phyloP scores from a whole-genome alignment of 2,329 filamentous ascomycete genomes.

The Trichoderma sp. region DNA sequence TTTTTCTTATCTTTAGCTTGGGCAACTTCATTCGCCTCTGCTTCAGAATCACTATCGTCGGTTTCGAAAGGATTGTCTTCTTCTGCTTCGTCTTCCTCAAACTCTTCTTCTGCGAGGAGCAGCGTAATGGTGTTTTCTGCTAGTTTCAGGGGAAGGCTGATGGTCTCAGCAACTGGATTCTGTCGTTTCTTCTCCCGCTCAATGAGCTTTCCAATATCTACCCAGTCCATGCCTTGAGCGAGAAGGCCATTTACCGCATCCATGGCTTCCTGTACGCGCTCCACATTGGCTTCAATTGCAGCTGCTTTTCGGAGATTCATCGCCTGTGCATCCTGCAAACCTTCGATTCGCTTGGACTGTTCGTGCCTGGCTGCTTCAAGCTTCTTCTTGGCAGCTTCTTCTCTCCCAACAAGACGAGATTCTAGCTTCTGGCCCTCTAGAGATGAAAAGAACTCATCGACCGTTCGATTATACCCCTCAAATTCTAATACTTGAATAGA shows the following conservation, averaged over 20 bases:
- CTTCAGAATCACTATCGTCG: conserved; percentile 59
- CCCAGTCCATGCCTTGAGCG: conserved; percentile 95
- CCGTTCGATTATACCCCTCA: conserved; percentile 85
- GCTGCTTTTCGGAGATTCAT: conserved; percentile 85
- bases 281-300: conserved; percentile 86
- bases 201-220: conserved; percentile 83
- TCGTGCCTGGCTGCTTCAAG: conserved; percentile 82
- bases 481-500: conserved; percentile 71
- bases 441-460: conserved; percentile 97
- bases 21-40: conserved; percentile 37
- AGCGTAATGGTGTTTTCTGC: conserved; percentile 88
- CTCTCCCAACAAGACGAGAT: conserved; percentile 77
- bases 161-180: conserved; percentile 84
- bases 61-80: conserved; percentile 59
- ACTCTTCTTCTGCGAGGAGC: conserved; percentile 69
- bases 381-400: conserved; percentile 78
- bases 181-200: conserved; percentile 79
- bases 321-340: conserved; percentile 76
- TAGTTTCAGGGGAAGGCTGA: conserved; percentile 84
- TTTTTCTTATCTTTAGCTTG: conserved; percentile 42
- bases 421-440: conserved; percentile 92
- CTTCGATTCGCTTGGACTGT: conserved; percentile 81
- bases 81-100: conserved; percentile 61
- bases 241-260: conserved; percentile 92
- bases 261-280: conserved; percentile 89